Base-by-base conservation (phyloP, 1,284 basidiomycete genomes). In the Pseudozyma hubeiensis region DNA sequence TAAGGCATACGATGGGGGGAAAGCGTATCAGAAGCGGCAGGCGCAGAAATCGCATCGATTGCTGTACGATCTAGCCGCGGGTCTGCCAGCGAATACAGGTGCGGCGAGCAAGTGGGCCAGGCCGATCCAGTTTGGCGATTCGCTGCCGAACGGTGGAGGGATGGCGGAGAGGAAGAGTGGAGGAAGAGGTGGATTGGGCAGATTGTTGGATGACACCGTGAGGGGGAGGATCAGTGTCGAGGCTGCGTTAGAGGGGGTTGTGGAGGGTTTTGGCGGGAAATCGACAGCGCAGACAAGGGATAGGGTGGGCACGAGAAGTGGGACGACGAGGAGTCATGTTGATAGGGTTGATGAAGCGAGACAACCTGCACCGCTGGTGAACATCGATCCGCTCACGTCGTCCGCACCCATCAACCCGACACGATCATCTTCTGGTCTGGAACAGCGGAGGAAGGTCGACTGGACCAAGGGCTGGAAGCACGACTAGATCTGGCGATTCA, bases 71-170 rank as follows among this genome's bases (percentile, higher is more conserved):
- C 46, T 84, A 11, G 75, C 77, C 1, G 80, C 75, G 3, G 80
- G 81, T 3, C 52, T 81, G 33, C 72, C 75, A 0, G 62, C 81
- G 8, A 84, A 84, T 48, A 34, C 80, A 0, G 82, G 82, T 13
- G 74, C 80, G 0, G 82, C 82, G 7, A 67, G 72, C 46, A 78
- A 83, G 48, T 84, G 82, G 82, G 75, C 78, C 6, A 63, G 81
- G 6, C 82, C 82, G 0, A 84, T 84, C 34, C 65, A 77, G 37
- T 74, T 70, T 61, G 72, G 68, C 16, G 82, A 81, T 46, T 64
- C 82, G 30, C 82, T 79, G 16, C 49, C 73, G 1, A 40, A n/a
- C 16, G 39, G 13, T 41, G 11, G n/a, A 16, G 39, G 7, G 7
- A 55, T 19, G 67, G 51, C 31, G 19, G 29, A 13, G 56, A 41